phyloP scores from a whole-genome alignment of 2,329 filamentous ascomycete genomes.

The Samsoniella hepiali region DNA sequence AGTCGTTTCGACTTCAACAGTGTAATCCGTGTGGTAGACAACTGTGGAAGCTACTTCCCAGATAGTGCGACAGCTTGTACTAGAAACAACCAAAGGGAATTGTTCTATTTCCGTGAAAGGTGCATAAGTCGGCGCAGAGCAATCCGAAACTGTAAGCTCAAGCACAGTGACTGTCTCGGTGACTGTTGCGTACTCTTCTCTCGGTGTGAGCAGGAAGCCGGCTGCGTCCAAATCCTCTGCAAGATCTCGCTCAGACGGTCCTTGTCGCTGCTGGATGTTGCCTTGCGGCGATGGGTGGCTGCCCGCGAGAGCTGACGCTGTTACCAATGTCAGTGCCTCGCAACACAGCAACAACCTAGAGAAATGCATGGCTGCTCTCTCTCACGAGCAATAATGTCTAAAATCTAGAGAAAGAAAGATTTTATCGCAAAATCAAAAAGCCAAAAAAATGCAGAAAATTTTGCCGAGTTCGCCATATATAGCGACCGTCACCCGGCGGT shows the following conservation, averaged over 20 bases:
- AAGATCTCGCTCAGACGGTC: too few species aligned
- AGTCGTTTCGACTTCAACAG: neutral
- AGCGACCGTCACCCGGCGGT: neutral
- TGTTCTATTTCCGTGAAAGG: neutral
- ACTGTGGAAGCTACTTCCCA: neutral
- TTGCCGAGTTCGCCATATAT: neutral
- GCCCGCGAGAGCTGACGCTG: neutral
- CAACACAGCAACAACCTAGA: neutral
- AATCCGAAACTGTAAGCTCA: conserved; percentile 5
- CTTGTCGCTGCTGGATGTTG: neutral
- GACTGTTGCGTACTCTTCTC: neutral
- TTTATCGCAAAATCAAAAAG: neutral
- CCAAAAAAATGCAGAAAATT: neutral
- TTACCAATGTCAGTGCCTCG: conserved; percentile 7
- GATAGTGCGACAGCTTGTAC: neutral
- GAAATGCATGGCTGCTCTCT: conserved; percentile 7
- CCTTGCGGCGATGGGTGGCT: neutral
- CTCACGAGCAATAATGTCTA: neutral
- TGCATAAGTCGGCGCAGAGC: neutral
- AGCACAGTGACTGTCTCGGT: conserved; percentile 7
- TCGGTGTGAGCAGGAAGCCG: too few species aligned
- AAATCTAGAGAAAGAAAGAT: neutral
- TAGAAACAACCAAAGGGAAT: neutral
- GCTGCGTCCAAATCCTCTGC: neutral
- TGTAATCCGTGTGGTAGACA: conserved; percentile 5